phyloP scores from a whole-genome alignment of 192 early-diverging fungal species.

The Pecoramyces ruminantium region DNA sequence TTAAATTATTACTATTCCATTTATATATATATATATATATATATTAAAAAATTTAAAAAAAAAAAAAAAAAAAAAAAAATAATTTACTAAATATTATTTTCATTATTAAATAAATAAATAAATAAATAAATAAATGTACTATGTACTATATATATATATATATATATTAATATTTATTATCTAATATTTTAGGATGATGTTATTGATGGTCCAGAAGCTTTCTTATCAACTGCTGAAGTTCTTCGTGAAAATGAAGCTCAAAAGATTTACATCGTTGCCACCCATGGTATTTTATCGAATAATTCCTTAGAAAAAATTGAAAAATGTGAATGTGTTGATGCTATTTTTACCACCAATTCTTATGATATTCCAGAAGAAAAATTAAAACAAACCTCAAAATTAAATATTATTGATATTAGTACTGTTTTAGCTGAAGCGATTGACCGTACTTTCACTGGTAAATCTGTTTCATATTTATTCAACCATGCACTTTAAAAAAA shows the following conservation, averaged over 20 bases:
- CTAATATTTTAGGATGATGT: conserved; percentile 60
- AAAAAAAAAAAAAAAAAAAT: no score
- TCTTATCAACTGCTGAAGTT: conserved; percentile 80
- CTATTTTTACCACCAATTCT: conserved; percentile 82
- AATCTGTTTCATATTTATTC: conserved; percentile 84
- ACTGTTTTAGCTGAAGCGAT: conserved; percentile 84
- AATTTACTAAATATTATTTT: no score
- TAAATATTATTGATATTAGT: conserved; percentile 71
- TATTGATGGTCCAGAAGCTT: conserved; percentile 75
- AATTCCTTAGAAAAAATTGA: conserved; percentile 74
- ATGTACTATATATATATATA: no score
- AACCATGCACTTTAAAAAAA: conserved; percentile 14
- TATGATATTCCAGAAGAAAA: conserved; percentile 54
- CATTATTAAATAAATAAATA: no score
- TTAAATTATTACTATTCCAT: no score
- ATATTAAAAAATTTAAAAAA: no score
- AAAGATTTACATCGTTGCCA: conserved; percentile 79
- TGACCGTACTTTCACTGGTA: conserved; percentile 78
- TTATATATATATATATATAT: no score
- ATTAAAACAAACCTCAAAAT: conserved; percentile 47
- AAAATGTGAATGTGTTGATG: conserved; percentile 55
- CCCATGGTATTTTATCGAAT: conserved; percentile 84
- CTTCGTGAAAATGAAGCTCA: conserved; percentile 75
- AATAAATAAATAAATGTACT: no score
- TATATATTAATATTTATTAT: no score